Evolutionary conservation across 495 filamentous ascomycete genomes (phyloP).

Genomic region (Podospora pseudoanserina): DNA sequence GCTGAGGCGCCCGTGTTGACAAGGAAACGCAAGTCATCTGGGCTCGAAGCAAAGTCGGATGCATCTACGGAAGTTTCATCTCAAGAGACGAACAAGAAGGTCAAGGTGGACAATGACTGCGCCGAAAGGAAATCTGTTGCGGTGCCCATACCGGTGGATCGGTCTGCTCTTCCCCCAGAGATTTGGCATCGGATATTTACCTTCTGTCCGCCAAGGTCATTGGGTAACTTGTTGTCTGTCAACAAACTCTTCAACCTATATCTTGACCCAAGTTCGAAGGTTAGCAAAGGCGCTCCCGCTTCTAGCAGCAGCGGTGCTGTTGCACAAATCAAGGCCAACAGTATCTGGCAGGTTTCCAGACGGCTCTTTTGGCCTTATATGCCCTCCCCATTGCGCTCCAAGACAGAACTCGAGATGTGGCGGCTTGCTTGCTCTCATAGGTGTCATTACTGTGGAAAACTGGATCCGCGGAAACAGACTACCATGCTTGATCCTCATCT

Average conservation of each 20-base stretch:
- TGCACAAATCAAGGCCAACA: conserved; percentile 43
- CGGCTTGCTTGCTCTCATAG: conserved; percentile 47
- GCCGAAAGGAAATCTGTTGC: neutral
- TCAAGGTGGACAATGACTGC: neutral
- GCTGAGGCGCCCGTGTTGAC: conserved; percentile 12
- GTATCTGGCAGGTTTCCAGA: conserved; percentile 59
- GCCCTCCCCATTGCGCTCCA: conserved; percentile 52
- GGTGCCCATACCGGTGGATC: conserved; percentile 21
- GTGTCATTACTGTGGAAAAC: conserved; percentile 55
- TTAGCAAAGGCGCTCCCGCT: conserved; percentile 24
- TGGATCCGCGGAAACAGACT: conserved; percentile 15
- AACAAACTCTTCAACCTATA: conserved; percentile 52
- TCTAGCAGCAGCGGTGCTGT: conserved; percentile 23
- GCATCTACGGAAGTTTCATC: neutral
- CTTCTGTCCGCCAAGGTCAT: conserved; percentile 48
- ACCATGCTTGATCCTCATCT: conserved; percentile 41
- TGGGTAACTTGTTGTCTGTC: conserved; percentile 49
- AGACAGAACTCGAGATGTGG: conserved; percentile 62
- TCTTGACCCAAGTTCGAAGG: conserved; percentile 44
- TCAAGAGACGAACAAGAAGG: neutral
- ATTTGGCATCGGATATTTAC: conserved; percentile 56
- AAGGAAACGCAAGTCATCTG: conserved; percentile 41
- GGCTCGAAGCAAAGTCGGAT: conserved; percentile 2
- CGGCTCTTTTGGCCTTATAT: conserved; percentile 51
- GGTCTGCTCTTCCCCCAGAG: conserved; percentile 46